Conservation (phyloP, 192 early-diverging fungal genomes). For the Coemansia aciculifera region DNA sequence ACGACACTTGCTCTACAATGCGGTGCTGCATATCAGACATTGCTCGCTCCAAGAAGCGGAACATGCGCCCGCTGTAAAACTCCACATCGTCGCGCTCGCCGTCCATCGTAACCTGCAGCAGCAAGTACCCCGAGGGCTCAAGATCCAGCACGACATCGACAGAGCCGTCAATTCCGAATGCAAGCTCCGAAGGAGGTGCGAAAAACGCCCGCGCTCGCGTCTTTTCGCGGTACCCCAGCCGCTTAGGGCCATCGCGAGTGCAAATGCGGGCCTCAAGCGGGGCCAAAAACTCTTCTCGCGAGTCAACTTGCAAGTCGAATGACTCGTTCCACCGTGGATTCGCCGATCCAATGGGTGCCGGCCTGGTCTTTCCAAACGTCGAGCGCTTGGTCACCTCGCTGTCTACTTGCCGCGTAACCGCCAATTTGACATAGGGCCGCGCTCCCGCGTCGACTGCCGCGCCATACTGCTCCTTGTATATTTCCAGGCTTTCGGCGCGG, state of each 20-base stretch:
- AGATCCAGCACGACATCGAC: conserved; percentile 71
- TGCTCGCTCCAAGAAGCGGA: conserved; percentile 68
- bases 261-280: conserved; percentile 51
- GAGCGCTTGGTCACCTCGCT: conserved; percentile 56
- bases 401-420: conserved; percentile 41
- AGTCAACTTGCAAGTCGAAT: conserved; percentile 64
- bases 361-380: conserved; percentile 62
- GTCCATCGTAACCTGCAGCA: conserved; percentile 73
- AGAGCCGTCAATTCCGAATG: conserved; percentile 54
- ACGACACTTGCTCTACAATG: conserved; percentile 73
- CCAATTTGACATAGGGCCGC: conserved; percentile 67
- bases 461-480: conserved; percentile 61
- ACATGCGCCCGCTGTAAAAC: conserved; percentile 79
- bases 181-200: conserved; percentile 54
- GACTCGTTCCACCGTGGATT: conserved; percentile 84
- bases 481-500: conserved; percentile 62
- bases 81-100: conserved; percentile 79
- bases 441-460: conserved; percentile 27
- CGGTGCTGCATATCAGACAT: conserved; percentile 67
- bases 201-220: conserved; percentile 65
- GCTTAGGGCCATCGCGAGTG: conserved; percentile 53
- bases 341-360: conserved; percentile 25
- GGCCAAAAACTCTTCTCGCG: conserved; percentile 36
- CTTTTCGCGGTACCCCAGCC: conserved; percentile 45
- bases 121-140: conserved; percentile 64